phyloP scores from a whole-genome alignment of 2,329 filamentous ascomycete species.

The Exophiala bonariae region DNA sequence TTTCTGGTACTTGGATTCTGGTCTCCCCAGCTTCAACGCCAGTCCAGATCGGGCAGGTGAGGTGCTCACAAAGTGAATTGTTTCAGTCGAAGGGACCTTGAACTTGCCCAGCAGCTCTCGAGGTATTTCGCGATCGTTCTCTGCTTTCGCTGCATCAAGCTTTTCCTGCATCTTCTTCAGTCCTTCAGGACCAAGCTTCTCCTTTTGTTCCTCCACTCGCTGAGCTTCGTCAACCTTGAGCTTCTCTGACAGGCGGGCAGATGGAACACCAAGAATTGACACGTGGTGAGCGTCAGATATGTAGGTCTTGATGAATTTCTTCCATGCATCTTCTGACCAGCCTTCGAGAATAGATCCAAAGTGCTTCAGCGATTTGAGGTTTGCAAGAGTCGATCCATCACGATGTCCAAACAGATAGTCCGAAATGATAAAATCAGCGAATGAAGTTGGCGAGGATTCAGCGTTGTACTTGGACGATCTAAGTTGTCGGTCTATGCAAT shows the following conservation, averaged over 20 bases:
- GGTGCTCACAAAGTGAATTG: slow-evolving; percentile 92
- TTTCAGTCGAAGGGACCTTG: slow-evolving; percentile 79
- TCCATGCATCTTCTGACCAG: slow-evolving; percentile 86
- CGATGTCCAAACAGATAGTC: slow-evolving; percentile 89
- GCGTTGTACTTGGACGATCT: slow-evolving; percentile 80
- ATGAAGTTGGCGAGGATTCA: slow-evolving; percentile 78
- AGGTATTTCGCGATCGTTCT: slow-evolving; percentile 87
- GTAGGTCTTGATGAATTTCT: slow-evolving; percentile 77
- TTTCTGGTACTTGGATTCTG: slow-evolving; percentile 70
- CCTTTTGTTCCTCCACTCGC: slow-evolving; percentile 74
- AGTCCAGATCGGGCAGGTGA: slow-evolving; percentile 79
- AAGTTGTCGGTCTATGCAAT: slow-evolving; percentile 80
- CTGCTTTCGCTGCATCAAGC: slow-evolving; percentile 78
- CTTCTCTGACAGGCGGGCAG: slow-evolving; percentile 72
- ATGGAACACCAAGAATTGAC: slow-evolving; percentile 85
- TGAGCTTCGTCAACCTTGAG: slow-evolving; percentile 79
- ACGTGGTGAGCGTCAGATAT: slow-evolving; percentile 82
- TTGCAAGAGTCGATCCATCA: slow-evolving; percentile 73
- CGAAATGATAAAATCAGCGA: slow-evolving; percentile 80
- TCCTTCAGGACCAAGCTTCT: slow-evolving; percentile 78
- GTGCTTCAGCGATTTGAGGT: slow-evolving; percentile 54
- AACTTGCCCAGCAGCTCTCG: slow-evolving; percentile 77
- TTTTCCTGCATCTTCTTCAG: slow-evolving; percentile 71
- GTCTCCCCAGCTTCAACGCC: slow-evolving; percentile 68
- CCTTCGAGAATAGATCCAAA: slow-evolving; percentile 65